Evolutionary conservation across 306 rosid genomes (phyloP).

Genomic region (Vicia faba): DNA sequence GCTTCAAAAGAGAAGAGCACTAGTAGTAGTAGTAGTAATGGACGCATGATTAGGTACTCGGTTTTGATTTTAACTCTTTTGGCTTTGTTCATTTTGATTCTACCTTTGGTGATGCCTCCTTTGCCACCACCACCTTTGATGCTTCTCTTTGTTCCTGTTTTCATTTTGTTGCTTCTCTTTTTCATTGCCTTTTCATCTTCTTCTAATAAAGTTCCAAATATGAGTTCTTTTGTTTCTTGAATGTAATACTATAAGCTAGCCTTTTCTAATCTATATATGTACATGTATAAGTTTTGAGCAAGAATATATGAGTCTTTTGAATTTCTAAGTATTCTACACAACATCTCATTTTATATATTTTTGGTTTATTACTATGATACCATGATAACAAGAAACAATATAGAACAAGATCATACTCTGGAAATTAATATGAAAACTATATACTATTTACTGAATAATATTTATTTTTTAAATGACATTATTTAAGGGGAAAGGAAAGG

Average conservation of each 20-base stretch:
- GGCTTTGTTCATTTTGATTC: constrained; percentile 50
- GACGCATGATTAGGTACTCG: constrained; percentile 52
- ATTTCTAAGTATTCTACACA: not conserved
- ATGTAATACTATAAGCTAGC: not conserved
- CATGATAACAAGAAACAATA: not conserved
- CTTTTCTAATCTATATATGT: constrained; percentile 24
- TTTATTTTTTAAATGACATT: too few relatives aligned
- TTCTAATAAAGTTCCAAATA: constrained; percentile 38
- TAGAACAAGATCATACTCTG: not conserved
- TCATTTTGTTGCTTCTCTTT: constrained; percentile 53
- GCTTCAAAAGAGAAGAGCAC: not conserved
- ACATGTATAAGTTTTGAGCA: constrained; percentile 1
- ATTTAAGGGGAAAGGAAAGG: constrained; percentile 3
- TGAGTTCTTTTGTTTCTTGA: constrained; percentile 29
- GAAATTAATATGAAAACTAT: not conserved
- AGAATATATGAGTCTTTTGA: not conserved
- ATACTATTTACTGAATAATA: not conserved
- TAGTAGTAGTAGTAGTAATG: not conserved
- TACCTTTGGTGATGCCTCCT: constrained; percentile 73
- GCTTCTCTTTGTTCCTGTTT: constrained; percentile 59
- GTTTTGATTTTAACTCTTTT: constrained; percentile 50
- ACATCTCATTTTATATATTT: not conserved
- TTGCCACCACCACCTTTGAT: constrained; percentile 72
- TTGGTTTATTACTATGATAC: not conserved
- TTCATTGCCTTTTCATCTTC: constrained; percentile 60